Percentiles rank a stretch among this genome's conserved stretches.
Conservation (phyloP, 2,329 filamentous ascomycete genomes). For the Passalora sequoiae region DNA sequence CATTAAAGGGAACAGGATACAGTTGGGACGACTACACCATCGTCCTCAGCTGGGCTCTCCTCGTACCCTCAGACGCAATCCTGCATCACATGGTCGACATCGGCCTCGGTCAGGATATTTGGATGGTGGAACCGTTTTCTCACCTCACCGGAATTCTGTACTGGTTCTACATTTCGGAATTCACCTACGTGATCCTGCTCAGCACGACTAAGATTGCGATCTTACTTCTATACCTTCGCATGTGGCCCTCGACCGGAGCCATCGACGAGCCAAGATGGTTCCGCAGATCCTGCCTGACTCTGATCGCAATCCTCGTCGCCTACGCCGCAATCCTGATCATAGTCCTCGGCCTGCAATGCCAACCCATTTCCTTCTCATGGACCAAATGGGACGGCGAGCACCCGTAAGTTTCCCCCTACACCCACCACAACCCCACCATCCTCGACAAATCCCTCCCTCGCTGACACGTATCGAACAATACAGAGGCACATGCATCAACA, state of each 20-base stretch:
- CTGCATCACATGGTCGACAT: conserved; percentile 11
- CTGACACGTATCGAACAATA: too few relatives aligned
- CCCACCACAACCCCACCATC: too few relatives aligned
- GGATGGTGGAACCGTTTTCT: conserved; percentile 10
- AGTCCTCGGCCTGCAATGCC: conserved; percentile 15
- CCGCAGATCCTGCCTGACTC: conserved; percentile 10
- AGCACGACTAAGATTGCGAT: conserved; percentile 18
- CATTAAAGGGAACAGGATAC: conserved; percentile 15
- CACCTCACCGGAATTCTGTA: conserved; percentile 16
- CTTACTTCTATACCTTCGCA: conserved; percentile 19
- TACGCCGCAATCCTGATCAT: conserved; percentile 7
- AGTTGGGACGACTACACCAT: conserved; percentile 17
- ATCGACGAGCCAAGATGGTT: conserved; percentile 11
- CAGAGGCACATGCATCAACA: conserved; percentile 21
- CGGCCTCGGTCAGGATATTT: conserved; percentile 20
- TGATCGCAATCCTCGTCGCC: conserved; percentile 9
- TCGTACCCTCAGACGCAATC: conserved; percentile 11
- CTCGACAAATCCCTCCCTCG: too few relatives aligned
- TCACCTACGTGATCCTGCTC: conserved; percentile 14
- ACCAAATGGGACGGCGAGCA: conserved; percentile 17
- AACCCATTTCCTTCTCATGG: conserved; percentile 17
- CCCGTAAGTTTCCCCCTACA: too few relatives aligned
- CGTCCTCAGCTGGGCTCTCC: conserved; percentile 10
- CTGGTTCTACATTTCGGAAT: conserved; percentile 18
- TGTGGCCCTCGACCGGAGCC: conserved; percentile 15